Percentiles rank a stretch among this genome's conserved stretches.
These are phyloP conservation scores for Claviceps sp. DNA, from an alignment of 2,329 filamentous ascomycete genomes.

Conservation along the genomic window DNA sequence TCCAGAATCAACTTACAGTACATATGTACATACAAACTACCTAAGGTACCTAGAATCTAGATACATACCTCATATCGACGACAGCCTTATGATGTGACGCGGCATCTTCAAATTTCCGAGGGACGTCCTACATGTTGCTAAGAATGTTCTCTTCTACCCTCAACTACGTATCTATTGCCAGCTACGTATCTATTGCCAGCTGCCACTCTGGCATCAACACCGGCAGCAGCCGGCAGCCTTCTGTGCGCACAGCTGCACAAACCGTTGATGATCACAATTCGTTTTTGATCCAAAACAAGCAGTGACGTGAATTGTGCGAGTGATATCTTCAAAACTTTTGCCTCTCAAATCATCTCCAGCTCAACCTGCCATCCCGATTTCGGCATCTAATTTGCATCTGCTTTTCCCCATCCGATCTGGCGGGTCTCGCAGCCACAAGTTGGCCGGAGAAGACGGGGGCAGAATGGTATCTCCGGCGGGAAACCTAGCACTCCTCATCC, in stretches of 20 bases:
- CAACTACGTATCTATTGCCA: not conserved
- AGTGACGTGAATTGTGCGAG: not conserved
- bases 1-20: not conserved
- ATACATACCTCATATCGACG: not conserved
- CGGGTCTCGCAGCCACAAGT: not conserved
- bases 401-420: not conserved
- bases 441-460: not conserved
- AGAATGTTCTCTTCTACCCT: too few species aligned
- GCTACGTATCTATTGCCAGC: not conserved
- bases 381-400: not conserved
- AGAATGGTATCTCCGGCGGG: slow-evolving; percentile 7
- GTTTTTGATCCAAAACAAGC: not conserved
- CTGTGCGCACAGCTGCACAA: not conserved
- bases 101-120: not conserved
- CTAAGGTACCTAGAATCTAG: too few species aligned
- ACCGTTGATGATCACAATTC: not conserved
- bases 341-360: not conserved
- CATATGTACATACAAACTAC: too few species aligned
- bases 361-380: not conserved
- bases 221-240: slow-evolving; percentile 1
- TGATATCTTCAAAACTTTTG: not conserved
- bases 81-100: not conserved
- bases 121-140: too few species aligned
- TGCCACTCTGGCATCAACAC: not conserved
- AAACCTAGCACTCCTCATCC: slow-evolving; percentile 19